Evolutionary conservation across 306 rosid species (phyloP).

Genomic region (Ammopiptanthus mongolicus): DNA sequence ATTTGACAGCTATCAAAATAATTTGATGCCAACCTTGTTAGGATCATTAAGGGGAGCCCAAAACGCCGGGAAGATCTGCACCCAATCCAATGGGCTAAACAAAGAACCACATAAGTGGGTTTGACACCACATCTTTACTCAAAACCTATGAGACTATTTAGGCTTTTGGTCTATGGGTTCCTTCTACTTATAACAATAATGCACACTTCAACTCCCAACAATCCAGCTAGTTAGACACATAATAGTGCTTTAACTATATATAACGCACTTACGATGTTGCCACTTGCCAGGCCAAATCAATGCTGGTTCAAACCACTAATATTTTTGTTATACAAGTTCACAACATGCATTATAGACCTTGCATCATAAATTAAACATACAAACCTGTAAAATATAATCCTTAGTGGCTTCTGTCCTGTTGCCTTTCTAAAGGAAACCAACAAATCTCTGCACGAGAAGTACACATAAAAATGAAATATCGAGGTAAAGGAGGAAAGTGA

Average conservation of each 20-base stretch:
- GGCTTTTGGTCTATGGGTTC: no score
- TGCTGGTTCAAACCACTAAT: neutral
- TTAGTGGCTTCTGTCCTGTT: constrained; percentile 86
- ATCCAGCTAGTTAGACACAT: neutral
- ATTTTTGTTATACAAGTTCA: neutral
- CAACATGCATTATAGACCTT: neutral
- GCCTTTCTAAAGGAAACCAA: constrained; percentile 87
- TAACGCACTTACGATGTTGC: neutral
- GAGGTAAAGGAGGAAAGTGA: constrained; percentile 7
- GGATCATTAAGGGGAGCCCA: no score
- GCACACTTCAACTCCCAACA: no score
- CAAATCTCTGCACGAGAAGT: constrained; percentile 63
- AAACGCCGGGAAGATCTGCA: no score
- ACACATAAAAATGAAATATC: neutral
- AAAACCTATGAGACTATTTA: no score
- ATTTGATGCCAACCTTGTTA: neutral
- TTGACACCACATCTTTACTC: no score
- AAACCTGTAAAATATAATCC: constrained; percentile 88
- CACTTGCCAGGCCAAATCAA: neutral
- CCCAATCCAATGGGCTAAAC: no score
- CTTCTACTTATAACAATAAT: no score
- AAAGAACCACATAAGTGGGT: no score
- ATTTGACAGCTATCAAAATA: neutral
- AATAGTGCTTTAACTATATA: neutral
- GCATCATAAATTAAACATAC: constrained; percentile 9